Evolutionary conservation across 2,329 filamentous ascomycete genomes (phyloP).

Genomic region (Pseudopyricularia cyperi): DNA sequence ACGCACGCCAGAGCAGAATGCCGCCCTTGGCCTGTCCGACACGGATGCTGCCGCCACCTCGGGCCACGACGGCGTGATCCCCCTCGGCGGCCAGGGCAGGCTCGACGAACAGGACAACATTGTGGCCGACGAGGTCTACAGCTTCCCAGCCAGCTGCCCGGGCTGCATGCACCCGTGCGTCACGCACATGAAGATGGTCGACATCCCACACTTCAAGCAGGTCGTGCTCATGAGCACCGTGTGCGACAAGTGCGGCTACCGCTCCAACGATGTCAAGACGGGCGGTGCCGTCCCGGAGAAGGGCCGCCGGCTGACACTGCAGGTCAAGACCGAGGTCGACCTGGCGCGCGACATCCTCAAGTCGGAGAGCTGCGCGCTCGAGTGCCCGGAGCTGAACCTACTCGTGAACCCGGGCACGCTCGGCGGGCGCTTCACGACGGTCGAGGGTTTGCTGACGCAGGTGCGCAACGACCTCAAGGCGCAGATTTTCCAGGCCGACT

Average conservation of each 20-base stretch:
- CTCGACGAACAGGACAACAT: constrained; percentile 58
- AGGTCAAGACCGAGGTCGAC: constrained; percentile 57
- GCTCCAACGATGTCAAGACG: constrained; percentile 95
- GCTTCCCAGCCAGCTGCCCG: constrained; percentile 82
- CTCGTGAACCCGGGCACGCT: constrained; percentile 87
- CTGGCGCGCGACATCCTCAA: constrained; percentile 90
- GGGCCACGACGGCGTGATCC: constrained; percentile 34
- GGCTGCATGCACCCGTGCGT: constrained; percentile 76
- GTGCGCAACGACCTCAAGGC: constrained; percentile 78
- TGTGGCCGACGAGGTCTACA: constrained; percentile 83
- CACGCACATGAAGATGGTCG: constrained; percentile 98
- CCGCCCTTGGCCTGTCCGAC: constrained; percentile 62
- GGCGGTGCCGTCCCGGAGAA: constrained; percentile 81
- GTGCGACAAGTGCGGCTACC: constrained; percentile 85
- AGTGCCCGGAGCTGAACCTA: constrained; percentile 76
- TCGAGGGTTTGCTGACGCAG: constrained; percentile 86
- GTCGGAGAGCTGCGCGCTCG: constrained; percentile 79
- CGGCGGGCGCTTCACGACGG: constrained; percentile 90
- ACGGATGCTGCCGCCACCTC: constrained; percentile 39
- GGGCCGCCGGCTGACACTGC: constrained; percentile 71
- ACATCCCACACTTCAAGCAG: constrained; percentile 96
- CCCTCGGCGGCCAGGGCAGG: constrained; percentile 24
- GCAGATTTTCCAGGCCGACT: constrained; percentile 54
- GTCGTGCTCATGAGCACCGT: constrained; percentile 92
- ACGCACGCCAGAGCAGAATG: constrained; percentile 77